Percentiles rank a stretch among this genome's conserved stretches.
Conservation (phyloP, 225 moss, liverwort and hornwort species). For the Lunularia cruciata region DNA sequence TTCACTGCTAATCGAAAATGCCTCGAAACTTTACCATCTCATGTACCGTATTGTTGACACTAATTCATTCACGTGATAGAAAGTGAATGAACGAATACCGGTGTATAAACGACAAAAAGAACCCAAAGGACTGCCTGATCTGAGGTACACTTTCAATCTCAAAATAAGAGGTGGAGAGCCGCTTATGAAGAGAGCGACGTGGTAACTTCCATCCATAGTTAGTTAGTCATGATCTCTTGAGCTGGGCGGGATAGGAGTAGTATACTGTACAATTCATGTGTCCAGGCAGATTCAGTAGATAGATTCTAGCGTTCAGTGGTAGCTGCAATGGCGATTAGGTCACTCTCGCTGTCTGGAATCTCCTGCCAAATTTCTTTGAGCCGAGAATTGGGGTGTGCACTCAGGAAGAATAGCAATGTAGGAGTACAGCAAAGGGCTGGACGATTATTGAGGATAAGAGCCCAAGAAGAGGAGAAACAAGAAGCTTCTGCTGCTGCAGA, state of each 20-base stretch:
- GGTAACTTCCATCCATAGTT: too few relatives aligned
- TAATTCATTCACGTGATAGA: too few relatives aligned
- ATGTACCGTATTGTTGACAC: too few relatives aligned
- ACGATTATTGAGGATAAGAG: slow-evolving; percentile 16
- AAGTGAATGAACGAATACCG: too few relatives aligned
- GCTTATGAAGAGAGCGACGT: neutral
- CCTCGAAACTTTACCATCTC: too few relatives aligned
- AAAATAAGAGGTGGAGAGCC: slow-evolving; percentile 8
- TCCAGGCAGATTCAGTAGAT: neutral
- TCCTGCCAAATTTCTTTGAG: slow-evolving; percentile 27
- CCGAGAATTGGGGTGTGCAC: neutral
- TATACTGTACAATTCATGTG: neutral
- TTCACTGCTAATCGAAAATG: too few relatives aligned
- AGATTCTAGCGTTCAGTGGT: too few relatives aligned
- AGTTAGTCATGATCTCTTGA: too few relatives aligned
- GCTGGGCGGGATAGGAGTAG: too few relatives aligned
- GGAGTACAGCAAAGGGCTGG: neutral
- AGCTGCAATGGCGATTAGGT: slow-evolving; percentile 14
- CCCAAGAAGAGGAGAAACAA: slow-evolving; percentile 22
- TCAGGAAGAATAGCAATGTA: slow-evolving; percentile 5
- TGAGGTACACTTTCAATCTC: too few relatives aligned
- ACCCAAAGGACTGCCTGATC: too few relatives aligned
- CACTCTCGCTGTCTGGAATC: slow-evolving; percentile 21
- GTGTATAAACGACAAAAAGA: too few relatives aligned
- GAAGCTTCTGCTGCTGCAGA: slow-evolving; percentile 10